Evolutionary conservation across 2,329 filamentous ascomycete species (phyloP).

Genomic region (Ceratocystis eucalypticola): DNA sequence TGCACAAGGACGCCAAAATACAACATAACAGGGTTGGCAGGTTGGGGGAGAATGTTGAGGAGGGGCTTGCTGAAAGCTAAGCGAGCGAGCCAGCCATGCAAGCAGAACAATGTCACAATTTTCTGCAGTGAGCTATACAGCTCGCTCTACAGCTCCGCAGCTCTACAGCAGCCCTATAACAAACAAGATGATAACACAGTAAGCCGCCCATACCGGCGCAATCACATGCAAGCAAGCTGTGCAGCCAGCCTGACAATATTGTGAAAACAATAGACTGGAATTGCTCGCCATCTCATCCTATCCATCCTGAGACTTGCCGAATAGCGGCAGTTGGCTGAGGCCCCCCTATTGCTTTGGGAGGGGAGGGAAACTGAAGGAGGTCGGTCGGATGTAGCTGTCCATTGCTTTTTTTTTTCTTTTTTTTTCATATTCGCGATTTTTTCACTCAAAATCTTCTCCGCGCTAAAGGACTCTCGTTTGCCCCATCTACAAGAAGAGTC

Average conservation of each 20-base stretch:
- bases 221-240: neutral
- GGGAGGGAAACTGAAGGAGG: too few species aligned
- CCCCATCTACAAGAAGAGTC: neutral
- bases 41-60: neutral
- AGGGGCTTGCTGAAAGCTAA: neutral
- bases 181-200: neutral
- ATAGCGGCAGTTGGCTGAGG: neutral
- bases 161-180: neutral
- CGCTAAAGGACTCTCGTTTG: neutral
- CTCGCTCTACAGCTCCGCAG: neutral
- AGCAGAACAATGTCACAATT: neutral
- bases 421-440: neutral
- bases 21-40: neutral
- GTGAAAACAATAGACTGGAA: neutral
- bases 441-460: neutral
- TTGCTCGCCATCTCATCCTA: too few species aligned
- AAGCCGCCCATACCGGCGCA: neutral
- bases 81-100: neutral
- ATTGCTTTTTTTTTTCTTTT: neutral
- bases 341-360: neutral
- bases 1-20: neutral
- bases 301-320: neutral
- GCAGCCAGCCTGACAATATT: neutral
- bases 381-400: neutral
- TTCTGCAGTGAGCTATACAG: neutral